Evolutionary conservation across 1,139 yeast species (phyloP), one percentile per base, ranked within the genome.

Genomic region (Yamadazyma trypodendri): DNA sequence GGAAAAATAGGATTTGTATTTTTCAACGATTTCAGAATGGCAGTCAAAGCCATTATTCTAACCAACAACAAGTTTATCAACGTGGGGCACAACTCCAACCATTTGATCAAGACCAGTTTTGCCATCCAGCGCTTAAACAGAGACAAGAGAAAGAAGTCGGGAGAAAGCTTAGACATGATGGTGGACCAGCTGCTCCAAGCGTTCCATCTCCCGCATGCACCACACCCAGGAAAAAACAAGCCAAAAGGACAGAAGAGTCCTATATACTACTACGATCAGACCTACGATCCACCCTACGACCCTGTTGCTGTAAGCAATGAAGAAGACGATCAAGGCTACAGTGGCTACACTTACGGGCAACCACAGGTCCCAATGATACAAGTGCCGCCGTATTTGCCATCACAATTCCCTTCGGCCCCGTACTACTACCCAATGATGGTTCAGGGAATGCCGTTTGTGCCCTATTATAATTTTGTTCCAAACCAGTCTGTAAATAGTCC

Each of bases 1-100:
- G 74, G 74, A 2, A 68, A 62, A 41, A 68, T 69, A 41, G 75
- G 75, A 6, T 68, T 69, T 50, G 69, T 69, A 1, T 69, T 68
- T 44, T 69, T 66, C 44, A 51, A 57, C 29, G 54, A 56, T 31
- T 61, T 65, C 43, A 63, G 62, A 38, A 63, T 63, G 66, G 71
- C 75, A 0, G 50, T 69, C 11, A 54, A 61, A 35, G 72, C 75
- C 2, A 64, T 69, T 14, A 51, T 69, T 11, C 48, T 63, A 39
- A 68, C 75, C 4, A 68, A 69, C 42, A 61, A 64, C 43, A 59
- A 56, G 34, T 37, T 50, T 4, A 51, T 65, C 13, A 55, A 48
- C 34, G 41, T 49, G 22, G 51, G 50, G 13, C 50, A 50, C 13
- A 51, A 50, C 35, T 48, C 50, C 27, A 56, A 59, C 8, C 49